A percentile compares a stretch with the other conserved stretches of the same genome.
Evolutionary conservation across 2,329 filamentous ascomycete species (phyloP).

Genomic region (Colletotrichum tropicicola): DNA sequence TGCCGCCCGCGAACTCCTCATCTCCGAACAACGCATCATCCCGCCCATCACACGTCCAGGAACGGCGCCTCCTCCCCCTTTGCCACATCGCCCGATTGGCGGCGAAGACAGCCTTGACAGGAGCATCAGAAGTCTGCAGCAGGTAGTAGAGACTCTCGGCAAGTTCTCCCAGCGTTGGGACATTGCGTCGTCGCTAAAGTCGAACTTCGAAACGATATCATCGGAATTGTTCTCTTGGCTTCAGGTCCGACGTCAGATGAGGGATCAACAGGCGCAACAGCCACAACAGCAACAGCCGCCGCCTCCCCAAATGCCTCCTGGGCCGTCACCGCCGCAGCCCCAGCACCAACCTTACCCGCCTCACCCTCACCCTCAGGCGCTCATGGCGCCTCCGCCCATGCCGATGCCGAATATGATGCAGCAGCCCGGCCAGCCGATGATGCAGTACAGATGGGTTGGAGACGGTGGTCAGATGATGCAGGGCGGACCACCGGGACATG

Average conservation of each 20-base stretch:
- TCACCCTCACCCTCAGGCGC: conserved; percentile 11
- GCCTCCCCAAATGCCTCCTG: conserved; percentile 16
- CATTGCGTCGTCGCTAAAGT: conserved; percentile 61
- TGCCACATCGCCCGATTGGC: conserved; percentile 55
- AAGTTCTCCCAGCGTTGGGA: conserved; percentile 70
- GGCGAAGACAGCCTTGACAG: conserved; percentile 62
- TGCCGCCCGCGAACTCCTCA: conserved; percentile 60
- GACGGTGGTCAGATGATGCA: conserved; percentile 55
- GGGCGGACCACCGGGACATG: conserved; percentile 32
- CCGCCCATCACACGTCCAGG: conserved; percentile 54
- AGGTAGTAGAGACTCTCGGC: conserved; percentile 61
- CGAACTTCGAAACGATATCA: conserved; percentile 61
- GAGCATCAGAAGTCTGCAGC: conserved; percentile 63
- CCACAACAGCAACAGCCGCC: conserved; percentile 38
- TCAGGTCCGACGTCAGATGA: conserved; percentile 46
- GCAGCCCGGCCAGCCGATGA: conserved; percentile 35
- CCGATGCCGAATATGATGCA: conserved; percentile 17
- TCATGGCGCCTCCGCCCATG: conserved; percentile 5
- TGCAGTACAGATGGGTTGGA: conserved; percentile 51
- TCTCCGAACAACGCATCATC: conserved; percentile 58
- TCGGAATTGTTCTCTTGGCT: conserved; percentile 54
- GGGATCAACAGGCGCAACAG: conserved; percentile 38
- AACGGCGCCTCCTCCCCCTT: conserved; percentile 59
- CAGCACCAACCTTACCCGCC: conserved; percentile 10
- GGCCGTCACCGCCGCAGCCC: background rate